A percentile compares a stretch with the other conserved stretches of the same genome.
These are phyloP conservation scores for Hymenoscyphus fructigenus DNA, from an alignment of 2,329 filamentous ascomycete genomes.

Conservation along the genomic window DNA sequence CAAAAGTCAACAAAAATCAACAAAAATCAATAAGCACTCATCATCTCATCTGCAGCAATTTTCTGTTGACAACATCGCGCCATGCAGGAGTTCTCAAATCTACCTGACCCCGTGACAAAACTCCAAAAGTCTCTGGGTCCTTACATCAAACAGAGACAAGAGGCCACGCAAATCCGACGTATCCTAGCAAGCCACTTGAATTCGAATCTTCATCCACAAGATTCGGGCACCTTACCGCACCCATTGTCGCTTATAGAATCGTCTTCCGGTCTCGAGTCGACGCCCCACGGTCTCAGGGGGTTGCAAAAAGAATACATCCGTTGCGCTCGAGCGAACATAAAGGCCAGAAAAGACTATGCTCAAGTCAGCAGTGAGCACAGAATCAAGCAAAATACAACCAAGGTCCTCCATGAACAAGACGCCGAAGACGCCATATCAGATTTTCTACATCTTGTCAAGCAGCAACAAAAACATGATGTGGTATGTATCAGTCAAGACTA, in stretches of 20 bases:
- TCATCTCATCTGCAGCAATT: background rate
- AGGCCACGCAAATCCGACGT: slow-evolving; percentile 55
- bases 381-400: slow-evolving; percentile 1
- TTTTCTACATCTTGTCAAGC: slow-evolving; percentile 51
- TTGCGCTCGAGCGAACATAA: slow-evolving; percentile 52
- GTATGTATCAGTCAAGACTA: slow-evolving; percentile 52
- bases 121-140: slow-evolving; percentile 49
- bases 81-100: slow-evolving; percentile 27
- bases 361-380: slow-evolving; percentile 28
- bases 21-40: background rate
- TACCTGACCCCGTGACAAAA: slow-evolving; percentile 40
- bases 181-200: slow-evolving; percentile 55
- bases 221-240: slow-evolving; percentile 39
- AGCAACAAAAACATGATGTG: slow-evolving; percentile 52
- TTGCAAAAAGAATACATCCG: slow-evolving; percentile 55
- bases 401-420: slow-evolving; percentile 12
- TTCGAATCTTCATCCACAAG: slow-evolving; percentile 40
- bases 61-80: background rate
- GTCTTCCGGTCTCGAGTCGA: slow-evolving; percentile 38
- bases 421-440: slow-evolving; percentile 43
- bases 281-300: slow-evolving; percentile 44
- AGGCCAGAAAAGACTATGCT: slow-evolving; percentile 49
- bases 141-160: slow-evolving; percentile 57
- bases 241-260: slow-evolving; percentile 49
- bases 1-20: slow-evolving; percentile 6